Evolutionary conservation across 345 rosid genomes (phyloP), one percentile per base, ranked within the genome.

Genomic region (Sonneratia alba): DNA sequence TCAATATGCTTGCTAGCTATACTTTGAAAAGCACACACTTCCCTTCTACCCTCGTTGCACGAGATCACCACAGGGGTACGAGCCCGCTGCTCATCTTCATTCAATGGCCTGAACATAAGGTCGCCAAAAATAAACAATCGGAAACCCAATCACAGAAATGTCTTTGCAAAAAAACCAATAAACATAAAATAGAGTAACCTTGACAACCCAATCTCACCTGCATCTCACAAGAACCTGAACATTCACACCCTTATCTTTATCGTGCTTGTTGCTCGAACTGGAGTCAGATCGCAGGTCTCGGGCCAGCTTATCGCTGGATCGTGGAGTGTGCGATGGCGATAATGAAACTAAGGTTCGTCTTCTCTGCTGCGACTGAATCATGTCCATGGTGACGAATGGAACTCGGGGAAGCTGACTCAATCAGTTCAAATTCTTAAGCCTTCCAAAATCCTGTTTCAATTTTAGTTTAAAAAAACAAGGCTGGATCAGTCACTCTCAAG

Each of bases 1-100:
- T 92, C 99, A 84, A 95, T 92, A 79, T 95, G 97, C 82, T 95
- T 95, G 77, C 88, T 90, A 69, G 98, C 97, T 76, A 95, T 95
- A 76, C 72, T 89, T 81, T 95, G 99, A 69, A 88, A 75, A 0
- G 99, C 91, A 16, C 83, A 76, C 81, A 95, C 97, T 89, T 92
- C 99, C 83, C 90, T 83, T 78, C 92, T 89, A 27, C 83, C 82
- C 74, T 92, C 99, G 59, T 89, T 84, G 72, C 96, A 95, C 4
- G 98, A 84, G 68, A 95, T 84, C 80, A 92, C 99, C 72, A 88
- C 93, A 4, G 96, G 94, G 21, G 97, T 92, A 70, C 87, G 89
- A 37, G 88, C 45, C 73, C 87, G 87, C 15, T 68, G 62, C 76
- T 95, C 99, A 19, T 92, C 99, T 36, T 95, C 99, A 71, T 87